phyloP scores from a whole-genome alignment of 2,329 filamentous ascomycete genomes.

The Fusarium lateritium region DNA sequence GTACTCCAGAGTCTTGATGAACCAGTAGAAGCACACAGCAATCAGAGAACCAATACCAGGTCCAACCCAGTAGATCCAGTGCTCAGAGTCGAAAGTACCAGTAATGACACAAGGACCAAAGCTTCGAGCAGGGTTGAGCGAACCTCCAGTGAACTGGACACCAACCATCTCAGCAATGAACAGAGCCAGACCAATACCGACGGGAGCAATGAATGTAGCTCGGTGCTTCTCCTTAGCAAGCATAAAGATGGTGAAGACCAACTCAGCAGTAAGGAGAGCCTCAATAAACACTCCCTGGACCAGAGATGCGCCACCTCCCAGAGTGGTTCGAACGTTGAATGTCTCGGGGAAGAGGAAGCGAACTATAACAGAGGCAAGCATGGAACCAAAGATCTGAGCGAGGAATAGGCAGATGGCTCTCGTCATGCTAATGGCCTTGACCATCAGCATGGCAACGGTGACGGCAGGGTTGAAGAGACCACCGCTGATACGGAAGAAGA shows the following conservation, averaged over 20 bases:
- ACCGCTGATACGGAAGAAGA: conserved; percentile 63
- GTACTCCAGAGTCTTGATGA: conserved; percentile 59
- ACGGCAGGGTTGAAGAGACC: conserved; percentile 57
- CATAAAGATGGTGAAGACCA: conserved; percentile 67
- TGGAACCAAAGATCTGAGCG: conserved; percentile 66
- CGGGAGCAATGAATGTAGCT: conserved; percentile 63
- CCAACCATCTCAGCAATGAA: conserved; percentile 63
- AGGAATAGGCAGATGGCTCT: conserved; percentile 64
- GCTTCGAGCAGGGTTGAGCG: conserved; percentile 63
- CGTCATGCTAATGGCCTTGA: conserved; percentile 62
- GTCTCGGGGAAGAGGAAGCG: conserved; percentile 60
- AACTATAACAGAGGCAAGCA: conserved; percentile 59
- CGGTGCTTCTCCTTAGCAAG: conserved; percentile 66
- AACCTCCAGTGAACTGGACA: conserved; percentile 64
- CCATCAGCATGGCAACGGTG: conserved; percentile 67
- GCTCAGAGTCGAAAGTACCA: conserved; percentile 57
- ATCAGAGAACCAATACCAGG: conserved; percentile 54
- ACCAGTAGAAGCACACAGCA: conserved; percentile 56
- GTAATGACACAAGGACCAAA: conserved; percentile 63
- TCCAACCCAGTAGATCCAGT: conserved; percentile 65
- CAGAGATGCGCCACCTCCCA: conserved; percentile 57
- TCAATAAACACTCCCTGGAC: conserved; percentile 66
- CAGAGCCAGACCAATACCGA: conserved; percentile 63
- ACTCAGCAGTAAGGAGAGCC: conserved; percentile 63
- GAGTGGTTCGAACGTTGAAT: conserved; percentile 59